These are phyloP conservation scores for Fusarium sp. DNA, from an alignment of 2,329 filamentous ascomycete species.

Conservation along the genomic window DNA sequence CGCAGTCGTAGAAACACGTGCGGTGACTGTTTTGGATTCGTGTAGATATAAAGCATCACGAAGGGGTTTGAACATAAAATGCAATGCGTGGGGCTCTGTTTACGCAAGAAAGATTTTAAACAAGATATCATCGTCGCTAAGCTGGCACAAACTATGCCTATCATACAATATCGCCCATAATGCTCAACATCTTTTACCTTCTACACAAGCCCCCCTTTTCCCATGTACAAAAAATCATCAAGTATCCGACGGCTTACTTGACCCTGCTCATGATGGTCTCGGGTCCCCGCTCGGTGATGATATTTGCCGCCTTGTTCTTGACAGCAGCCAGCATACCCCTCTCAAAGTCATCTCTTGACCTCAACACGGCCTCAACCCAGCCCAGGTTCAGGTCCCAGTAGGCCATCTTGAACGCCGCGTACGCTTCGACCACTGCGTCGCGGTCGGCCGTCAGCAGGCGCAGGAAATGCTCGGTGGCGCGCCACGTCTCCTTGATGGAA, in stretches of 20 bases:
- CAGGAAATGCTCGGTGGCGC: conserved; percentile 88
- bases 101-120: conserved; percentile 10
- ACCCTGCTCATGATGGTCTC: conserved; percentile 98
- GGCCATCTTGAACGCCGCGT: conserved; percentile 84
- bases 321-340: conserved; percentile 89
- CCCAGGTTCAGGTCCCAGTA: conserved; percentile 97
- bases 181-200: neutral
- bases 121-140: conserved; percentile 40
- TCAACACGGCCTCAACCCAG: conserved; percentile 94
- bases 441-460: conserved; percentile 85
- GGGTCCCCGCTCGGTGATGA: conserved; percentile 83
- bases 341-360: conserved; percentile 94
- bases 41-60: too few relatives aligned
- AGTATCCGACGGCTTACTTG: conserved; percentile 66
- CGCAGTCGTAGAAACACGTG: too few relatives aligned
- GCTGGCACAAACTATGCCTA: conserved; percentile 35
- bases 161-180: conserved; percentile 33
- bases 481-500: conserved; percentile 91
- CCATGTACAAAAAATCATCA: conserved; percentile 16
- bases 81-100: too few relatives aligned
- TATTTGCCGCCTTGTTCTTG: conserved; percentile 89
- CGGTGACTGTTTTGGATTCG: too few relatives aligned
- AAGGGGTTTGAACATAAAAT: too few relatives aligned
- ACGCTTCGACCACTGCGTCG: conserved; percentile 80
- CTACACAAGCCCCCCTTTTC: conserved; percentile 2